Conservation (phyloP, 192 early-diverging fungal genomes). For the Entomortierella parvispora region DNA sequence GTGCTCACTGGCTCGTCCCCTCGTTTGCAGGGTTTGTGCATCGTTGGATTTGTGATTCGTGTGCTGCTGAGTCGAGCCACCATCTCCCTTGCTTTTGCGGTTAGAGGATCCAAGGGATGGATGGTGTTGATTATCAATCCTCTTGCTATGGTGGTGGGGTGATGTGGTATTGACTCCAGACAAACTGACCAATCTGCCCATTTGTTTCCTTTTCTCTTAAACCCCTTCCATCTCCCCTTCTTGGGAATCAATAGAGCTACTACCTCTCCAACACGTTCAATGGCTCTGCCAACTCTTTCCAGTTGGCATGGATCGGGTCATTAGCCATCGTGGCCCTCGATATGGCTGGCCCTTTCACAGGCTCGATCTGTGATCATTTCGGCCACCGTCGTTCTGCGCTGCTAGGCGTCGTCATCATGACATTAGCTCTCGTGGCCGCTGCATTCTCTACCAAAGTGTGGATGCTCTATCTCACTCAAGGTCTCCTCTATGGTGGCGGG, state of each 20-base stretch:
- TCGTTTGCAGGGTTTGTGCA: no score
- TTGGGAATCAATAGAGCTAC: conserved; percentile 26
- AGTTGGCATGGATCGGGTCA: conserved; percentile 39
- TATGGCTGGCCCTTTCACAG: conserved; percentile 32
- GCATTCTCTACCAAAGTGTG: conserved; percentile 71
- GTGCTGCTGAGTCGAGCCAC: no score
- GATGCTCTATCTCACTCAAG: conserved; percentile 74
- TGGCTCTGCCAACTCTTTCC: conserved; percentile 18
- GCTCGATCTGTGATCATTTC: conserved; percentile 32
- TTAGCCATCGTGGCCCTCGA: conserved; percentile 35
- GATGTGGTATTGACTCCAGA: no score
- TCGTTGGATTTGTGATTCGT: no score
- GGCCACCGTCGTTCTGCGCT: conserved; percentile 51
- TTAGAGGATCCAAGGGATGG: no score
- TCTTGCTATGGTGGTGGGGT: no score
- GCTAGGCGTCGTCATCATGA: conserved; percentile 53
- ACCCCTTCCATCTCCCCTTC: no score
- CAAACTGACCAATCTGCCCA: conserved; percentile 5
- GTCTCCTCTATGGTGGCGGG: conserved; percentile 72
- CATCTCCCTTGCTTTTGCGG: no score
- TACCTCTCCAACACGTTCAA: conserved; percentile 32
- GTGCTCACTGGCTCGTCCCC: no score
- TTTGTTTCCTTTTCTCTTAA: no score
- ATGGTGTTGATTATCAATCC: no score
- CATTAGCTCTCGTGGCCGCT: conserved; percentile 57